Base-by-base conservation (phyloP, 2,329 filamentous ascomycete genomes). In the Fusarium citri region DNA sequence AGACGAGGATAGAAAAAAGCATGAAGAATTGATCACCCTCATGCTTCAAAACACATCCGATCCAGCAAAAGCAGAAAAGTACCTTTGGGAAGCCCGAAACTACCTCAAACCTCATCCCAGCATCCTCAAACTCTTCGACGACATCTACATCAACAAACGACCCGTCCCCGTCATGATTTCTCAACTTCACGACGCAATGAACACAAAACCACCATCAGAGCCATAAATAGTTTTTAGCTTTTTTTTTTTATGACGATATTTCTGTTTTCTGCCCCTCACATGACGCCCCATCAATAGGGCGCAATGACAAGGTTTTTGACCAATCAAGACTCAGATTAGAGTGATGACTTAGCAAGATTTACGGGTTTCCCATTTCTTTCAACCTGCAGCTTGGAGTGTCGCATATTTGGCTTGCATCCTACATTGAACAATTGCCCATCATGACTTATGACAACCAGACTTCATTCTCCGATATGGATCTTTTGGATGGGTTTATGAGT, bases 251-350 rank as follows among this genome's bases (percentile, higher is more conserved):
- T 26, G 31, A 45, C 23, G 18, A 47, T 22, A 25, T 41, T 40
- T 23, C 30, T 54, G 30, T 40, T 41, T 40, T 23, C 30, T 54
- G 30, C 46, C 55, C 61, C 63, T 47, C 68, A 65, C 64, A 65
- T 65, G 55, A 69, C 54, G 65, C 66, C 69, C 69, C 69, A 72
- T 68, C 55, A 72, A 67, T 71, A 72, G 69, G 69, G 69, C 69
- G 69, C 22, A 45, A 72, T 72, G 69, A 72, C 69, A 72, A 70
- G 55, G 58, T 62, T 59, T 41, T 41, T 46, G 34, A 37, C 34
- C n/a, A n/a, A n/a, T n/a, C n/a, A n/a, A n/a, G n/a, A n/a, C n/a
- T n/a, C n/a, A n/a, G n/a, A n/a, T n/a, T n/a, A n/a, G n/a, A n/a
- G n/a, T n/a, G 48, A 59, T 37, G 42, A 46, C 60, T 55, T 46